Conservation (phyloP, 768 basidiomycete species). For the Kwoniella botswanensis region DNA sequence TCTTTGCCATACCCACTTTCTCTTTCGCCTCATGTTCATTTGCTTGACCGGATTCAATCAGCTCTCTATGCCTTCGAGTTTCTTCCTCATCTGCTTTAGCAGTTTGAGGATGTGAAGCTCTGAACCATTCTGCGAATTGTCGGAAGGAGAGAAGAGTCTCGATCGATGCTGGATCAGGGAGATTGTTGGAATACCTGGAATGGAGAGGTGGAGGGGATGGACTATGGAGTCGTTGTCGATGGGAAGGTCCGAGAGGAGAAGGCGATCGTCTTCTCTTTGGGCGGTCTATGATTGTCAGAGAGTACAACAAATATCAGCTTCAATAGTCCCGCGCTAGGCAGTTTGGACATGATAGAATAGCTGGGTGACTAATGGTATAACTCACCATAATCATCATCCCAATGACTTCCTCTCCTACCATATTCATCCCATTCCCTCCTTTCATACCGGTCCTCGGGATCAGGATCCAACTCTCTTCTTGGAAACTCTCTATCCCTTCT, state of each 20-base stretch:
- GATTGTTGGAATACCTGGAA: slow-evolving; percentile 1
- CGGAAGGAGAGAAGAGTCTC: slow-evolving; percentile 42
- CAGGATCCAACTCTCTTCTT: slow-evolving; percentile 38
- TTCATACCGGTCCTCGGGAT: slow-evolving; percentile 34
- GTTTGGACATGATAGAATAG: too few relatives aligned
- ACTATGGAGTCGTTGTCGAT: slow-evolving; percentile 31
- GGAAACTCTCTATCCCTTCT: slow-evolving; percentile 36
- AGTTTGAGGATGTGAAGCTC: slow-evolving; percentile 46
- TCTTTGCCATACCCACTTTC: slow-evolving; percentile 56
- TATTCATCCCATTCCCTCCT: slow-evolving; percentile 32
- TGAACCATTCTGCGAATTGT: slow-evolving; percentile 52
- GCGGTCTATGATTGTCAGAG: slow-evolving; percentile 29
- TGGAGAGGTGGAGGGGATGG: slow-evolving; percentile 34
- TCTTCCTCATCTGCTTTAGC: slow-evolving; percentile 52
- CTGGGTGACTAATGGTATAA: neutral
- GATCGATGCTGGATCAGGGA: slow-evolving; percentile 48
- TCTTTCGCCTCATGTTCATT: slow-evolving; percentile 28
- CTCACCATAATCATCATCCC: slow-evolving; percentile 48
- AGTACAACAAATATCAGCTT: neutral
- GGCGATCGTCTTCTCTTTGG: slow-evolving; percentile 49
- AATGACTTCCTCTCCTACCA: slow-evolving; percentile 19
- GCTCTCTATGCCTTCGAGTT: slow-evolving; percentile 28
- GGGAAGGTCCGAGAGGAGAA: slow-evolving; percentile 37
- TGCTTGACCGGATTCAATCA: slow-evolving; percentile 30
- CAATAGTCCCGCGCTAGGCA: too few relatives aligned